Evolutionary conservation across 768 basidiomycete species (phyloP).

Genomic region (Fibroporia radiculosa): DNA sequence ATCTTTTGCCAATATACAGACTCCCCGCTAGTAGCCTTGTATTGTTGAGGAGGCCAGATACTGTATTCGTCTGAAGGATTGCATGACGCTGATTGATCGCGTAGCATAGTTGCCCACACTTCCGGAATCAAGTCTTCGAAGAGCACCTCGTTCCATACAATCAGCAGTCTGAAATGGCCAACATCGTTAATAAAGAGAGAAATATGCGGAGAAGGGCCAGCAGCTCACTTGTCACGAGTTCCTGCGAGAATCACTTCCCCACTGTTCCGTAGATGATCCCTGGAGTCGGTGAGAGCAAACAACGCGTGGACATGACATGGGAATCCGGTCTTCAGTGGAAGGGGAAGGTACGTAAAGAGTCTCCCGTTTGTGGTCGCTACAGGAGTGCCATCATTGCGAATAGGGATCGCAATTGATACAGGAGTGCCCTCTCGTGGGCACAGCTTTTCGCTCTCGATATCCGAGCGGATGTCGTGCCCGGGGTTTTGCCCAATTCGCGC

Average conservation of each 20-base stretch:
- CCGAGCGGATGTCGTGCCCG: slow-evolving; percentile 14
- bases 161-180: slow-evolving; percentile 29
- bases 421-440: slow-evolving; percentile 25
- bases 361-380: slow-evolving; percentile 28
- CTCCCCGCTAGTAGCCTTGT: slow-evolving; percentile 27
- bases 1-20: slow-evolving; percentile 30
- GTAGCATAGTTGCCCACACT: slow-evolving; percentile 33
- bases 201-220: too few relatives aligned
- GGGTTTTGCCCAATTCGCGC: slow-evolving; percentile 14
- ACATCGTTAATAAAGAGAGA: background rate
- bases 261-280: slow-evolving; percentile 37
- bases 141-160: slow-evolving; percentile 41
- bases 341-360: slow-evolving; percentile 41
- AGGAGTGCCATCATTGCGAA: background rate
- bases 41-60: slow-evolving; percentile 33
- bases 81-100: slow-evolving; percentile 20
- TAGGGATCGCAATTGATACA: slow-evolving; percentile 29
- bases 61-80: slow-evolving; percentile 24
- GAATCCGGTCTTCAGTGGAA: slow-evolving; percentile 39
- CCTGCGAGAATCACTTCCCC: slow-evolving; percentile 32
- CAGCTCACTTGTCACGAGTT: slow-evolving; percentile 36
- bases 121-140: slow-evolving; percentile 39
- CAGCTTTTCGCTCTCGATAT: slow-evolving; percentile 34
- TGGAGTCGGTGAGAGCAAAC: slow-evolving; percentile 37
- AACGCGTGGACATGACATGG: slow-evolving; percentile 38